Evolutionary conservation across 78 protist species (phyloP).

Genomic region (Dictyostelium intermedium): DNA sequence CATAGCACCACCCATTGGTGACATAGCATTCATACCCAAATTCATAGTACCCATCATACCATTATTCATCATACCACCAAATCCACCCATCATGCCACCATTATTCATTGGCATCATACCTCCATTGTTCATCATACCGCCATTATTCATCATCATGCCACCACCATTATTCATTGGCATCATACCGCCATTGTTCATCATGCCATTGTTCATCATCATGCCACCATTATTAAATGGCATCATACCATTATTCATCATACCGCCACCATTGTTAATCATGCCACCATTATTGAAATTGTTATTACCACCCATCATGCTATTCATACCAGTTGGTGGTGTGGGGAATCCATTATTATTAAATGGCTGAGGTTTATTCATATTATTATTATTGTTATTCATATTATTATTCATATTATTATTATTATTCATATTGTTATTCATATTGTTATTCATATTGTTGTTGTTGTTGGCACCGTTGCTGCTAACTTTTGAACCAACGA

Average conservation of each 20-base stretch:
- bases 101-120: background rate
- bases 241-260: background rate
- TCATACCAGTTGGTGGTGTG: constrained; percentile 6
- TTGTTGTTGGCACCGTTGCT: constrained; percentile 2
- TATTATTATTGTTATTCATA: background rate
- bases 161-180: background rate
- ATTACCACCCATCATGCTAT: background rate
- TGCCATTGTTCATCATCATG: background rate
- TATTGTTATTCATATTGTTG: background rate
- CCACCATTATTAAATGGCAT: background rate
- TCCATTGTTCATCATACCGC: background rate
- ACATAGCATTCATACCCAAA: constrained; percentile 16
- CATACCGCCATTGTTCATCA: constrained; percentile 4
- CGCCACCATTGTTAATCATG: background rate
- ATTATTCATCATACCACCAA: background rate
- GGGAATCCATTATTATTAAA: background rate
- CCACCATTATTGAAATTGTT: background rate
- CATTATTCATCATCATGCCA: constrained; percentile 3
- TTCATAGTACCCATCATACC: constrained; percentile 17
- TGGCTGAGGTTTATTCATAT: background rate
- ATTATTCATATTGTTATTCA: background rate
- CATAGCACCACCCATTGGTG: constrained; percentile 15
- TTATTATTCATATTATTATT: background rate
- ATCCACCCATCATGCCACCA: background rate
- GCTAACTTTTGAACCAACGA: background rate